Base-by-base conservation (phyloP, 257 asterid species). In the Solanum ahanhuiri region DNA sequence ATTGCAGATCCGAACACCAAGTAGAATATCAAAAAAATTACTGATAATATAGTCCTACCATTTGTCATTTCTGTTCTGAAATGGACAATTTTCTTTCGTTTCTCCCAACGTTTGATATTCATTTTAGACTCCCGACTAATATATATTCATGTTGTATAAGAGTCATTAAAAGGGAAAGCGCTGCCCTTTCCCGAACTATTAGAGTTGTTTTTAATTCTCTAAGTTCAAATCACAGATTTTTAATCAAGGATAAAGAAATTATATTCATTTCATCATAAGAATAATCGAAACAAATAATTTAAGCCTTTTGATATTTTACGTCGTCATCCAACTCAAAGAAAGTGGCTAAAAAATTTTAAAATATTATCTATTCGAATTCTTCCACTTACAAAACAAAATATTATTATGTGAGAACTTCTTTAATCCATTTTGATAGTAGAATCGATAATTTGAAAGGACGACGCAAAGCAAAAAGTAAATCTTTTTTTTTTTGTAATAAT, bases 181-280 rank as follows among this genome's bases (percentile, higher is more conserved):
- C 0, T 51, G 0, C 3, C 22, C 22, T 57, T 20, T 57, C 12
- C 25, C 25, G 3, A 23, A 12, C 22, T 28, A 67, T 1, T 2
- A 15, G 1, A 69, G 8, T 7, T 31, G 1, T 30, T 69, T 69
- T 30, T 3, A 3, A 15, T 30, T 2, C 20, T 12, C 2, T 64
- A 17, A 31, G 2, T 8, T 69, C 1, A 22, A 69, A 69, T 0
- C 6, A 6, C 0, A 69, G 0, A 6, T 1, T 17, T 69, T 3
- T 67, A 66, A 6, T 66, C 0, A 28, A 66, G 1, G 0, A 14
- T 2, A 18, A 30, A 28, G 0, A 30, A 0, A 14, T 28, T 1
- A 6, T 28, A 67, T 67, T 67, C 2, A 14, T 14, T 28, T 18
- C 0, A 67, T 8, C 37, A 12, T 0, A 37, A 37, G 10, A 0